Evolutionary conservation across 352 stramenopile genomes (phyloP).

Genomic region (Phytophthora podocarpi): DNA sequence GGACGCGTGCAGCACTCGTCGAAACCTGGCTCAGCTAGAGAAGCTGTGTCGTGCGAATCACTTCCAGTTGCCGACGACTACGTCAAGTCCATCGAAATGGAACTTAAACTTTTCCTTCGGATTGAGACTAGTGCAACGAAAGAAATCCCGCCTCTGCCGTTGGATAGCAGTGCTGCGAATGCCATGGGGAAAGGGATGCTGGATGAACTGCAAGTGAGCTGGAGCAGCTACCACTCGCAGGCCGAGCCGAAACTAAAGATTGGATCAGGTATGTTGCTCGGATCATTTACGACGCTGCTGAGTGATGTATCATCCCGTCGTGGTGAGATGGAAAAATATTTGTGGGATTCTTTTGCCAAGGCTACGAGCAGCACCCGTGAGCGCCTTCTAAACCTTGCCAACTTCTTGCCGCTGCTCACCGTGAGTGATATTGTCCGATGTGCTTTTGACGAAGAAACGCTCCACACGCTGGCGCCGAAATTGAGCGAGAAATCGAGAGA

Average conservation of each 20-base stretch:
- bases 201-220: slow-evolving; percentile 47
- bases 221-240: slow-evolving; percentile 40
- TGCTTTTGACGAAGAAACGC: slow-evolving; percentile 35
- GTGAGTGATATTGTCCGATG: slow-evolving; percentile 45
- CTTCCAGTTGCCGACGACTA: slow-evolving; percentile 25
- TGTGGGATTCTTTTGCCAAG: slow-evolving; percentile 6
- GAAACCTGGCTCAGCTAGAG: neutral
- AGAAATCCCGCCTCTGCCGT: slow-evolving; percentile 20
- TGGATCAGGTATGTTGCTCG: neutral
- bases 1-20: neutral
- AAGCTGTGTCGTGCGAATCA: slow-evolving; percentile 1
- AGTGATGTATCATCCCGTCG: slow-evolving; percentile 25
- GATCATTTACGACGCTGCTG: slow-evolving; percentile 16
- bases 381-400: slow-evolving; percentile 24
- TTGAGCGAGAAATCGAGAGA: slow-evolving; percentile 20
- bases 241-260: slow-evolving; percentile 5
- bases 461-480: slow-evolving; percentile 36
- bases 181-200: slow-evolving; percentile 44
- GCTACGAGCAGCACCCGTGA: slow-evolving; percentile 12
- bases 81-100: slow-evolving; percentile 20
- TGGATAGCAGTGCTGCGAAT: slow-evolving; percentile 27
- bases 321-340: slow-evolving; percentile 18
- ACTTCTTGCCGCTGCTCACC: slow-evolving; percentile 35
- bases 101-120: slow-evolving; percentile 17
- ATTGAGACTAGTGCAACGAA: neutral